These are phyloP conservation scores for Prosopis cineraria DNA, from an alignment of 306 rosid genomes.

Conservation along the genomic window DNA sequence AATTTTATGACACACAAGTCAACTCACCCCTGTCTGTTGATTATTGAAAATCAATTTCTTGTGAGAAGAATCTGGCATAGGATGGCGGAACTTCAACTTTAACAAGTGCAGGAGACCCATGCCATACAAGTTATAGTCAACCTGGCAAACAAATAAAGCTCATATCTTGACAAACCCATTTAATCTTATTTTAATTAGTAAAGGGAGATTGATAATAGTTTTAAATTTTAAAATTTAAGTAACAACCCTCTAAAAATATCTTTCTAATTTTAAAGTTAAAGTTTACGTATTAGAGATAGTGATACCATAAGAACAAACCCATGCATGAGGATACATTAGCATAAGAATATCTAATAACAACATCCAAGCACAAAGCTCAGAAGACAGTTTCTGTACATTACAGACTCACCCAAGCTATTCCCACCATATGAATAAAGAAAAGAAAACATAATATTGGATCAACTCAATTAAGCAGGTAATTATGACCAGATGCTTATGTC, in stretches of 20 bases:
- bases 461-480: constrained; percentile 6
- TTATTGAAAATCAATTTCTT: constrained; percentile 41
- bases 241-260: neutral
- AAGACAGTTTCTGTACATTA: constrained; percentile 13
- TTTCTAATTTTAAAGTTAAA: neutral
- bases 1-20: constrained; percentile 43
- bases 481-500: constrained; percentile 14
- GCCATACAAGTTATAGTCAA: constrained; percentile 75
- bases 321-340: neutral
- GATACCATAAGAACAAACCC: neutral
- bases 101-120: constrained; percentile 85
- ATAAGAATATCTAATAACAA: neutral
- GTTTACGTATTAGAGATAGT: neutral
- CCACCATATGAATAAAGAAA: constrained; percentile 27
- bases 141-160: constrained; percentile 37
- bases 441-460: constrained; percentile 21
- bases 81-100: constrained; percentile 81
- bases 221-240: neutral
- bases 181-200: neutral
- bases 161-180: neutral
- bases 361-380: constrained; percentile 5
- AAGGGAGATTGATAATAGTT: neutral
- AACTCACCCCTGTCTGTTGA: constrained; percentile 42
- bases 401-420: constrained; percentile 19
- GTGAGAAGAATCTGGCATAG: constrained; percentile 54